Evolutionary conservation across 495 filamentous ascomycete species (phyloP).

Genomic region (Penicillium atrosanguineum): DNA sequence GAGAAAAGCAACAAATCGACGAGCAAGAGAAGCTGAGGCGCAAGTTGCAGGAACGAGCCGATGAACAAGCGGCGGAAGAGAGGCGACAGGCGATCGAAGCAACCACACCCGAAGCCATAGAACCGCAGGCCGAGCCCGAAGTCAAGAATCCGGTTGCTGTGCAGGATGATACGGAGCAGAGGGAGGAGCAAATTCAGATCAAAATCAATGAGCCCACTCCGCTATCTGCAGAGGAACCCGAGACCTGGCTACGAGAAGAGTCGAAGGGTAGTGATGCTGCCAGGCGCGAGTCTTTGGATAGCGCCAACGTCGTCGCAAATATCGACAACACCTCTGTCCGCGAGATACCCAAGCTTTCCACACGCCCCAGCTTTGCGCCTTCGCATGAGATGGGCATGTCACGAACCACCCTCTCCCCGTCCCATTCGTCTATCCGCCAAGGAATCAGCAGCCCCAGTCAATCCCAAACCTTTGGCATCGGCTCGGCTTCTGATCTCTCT

Average conservation of each 20-base stretch:
- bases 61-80: conserved; percentile 55
- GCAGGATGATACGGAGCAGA: neutral
- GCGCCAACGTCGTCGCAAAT: conserved; percentile 33
- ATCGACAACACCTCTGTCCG: conserved; percentile 41
- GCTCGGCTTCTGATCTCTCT: conserved; percentile 46
- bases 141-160: neutral
- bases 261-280: conserved; percentile 27
- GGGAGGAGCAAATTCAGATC: neutral
- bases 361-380: conserved; percentile 37
- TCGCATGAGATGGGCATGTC: conserved; percentile 50
- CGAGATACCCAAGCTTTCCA: conserved; percentile 24
- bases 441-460: conserved; percentile 49
- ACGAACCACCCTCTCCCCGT: conserved; percentile 54
- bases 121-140: conserved; percentile 1
- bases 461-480: conserved; percentile 53
- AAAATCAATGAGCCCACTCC: neutral
- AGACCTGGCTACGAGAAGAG: conserved; percentile 33
- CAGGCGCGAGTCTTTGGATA: conserved; percentile 33
- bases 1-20: conserved; percentile 66
- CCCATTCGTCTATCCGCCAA: conserved; percentile 54
- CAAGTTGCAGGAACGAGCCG: conserved; percentile 64
- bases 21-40: conserved; percentile 70
- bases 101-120: neutral
- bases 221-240: conserved; percentile 15
- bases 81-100: conserved; percentile 33